Conservation (phyloP, 495 filamentous ascomycete genomes). For the Penicillium canariense region DNA sequence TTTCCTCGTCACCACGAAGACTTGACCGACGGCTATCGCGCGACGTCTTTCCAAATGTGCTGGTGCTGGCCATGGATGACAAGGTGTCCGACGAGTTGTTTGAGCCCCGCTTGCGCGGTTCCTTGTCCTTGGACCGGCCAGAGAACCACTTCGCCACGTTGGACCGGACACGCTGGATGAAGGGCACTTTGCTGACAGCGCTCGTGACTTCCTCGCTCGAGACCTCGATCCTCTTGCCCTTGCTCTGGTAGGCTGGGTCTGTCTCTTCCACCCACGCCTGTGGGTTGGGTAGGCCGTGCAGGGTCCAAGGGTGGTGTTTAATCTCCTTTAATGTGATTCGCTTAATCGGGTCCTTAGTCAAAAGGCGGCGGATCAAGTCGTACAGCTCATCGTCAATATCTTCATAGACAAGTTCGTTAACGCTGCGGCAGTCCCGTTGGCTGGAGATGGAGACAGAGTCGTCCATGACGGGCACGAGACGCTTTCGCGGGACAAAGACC, state of each 20-base stretch:
- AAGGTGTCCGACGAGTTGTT: constrained; percentile 38
- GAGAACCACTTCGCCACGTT: constrained; percentile 59
- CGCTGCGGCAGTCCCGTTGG: constrained; percentile 48
- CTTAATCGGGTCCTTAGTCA: constrained; percentile 84
- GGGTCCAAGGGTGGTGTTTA: constrained; percentile 94
- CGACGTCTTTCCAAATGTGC: constrained; percentile 33
- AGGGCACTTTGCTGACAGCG: constrained; percentile 84
- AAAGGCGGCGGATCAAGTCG: constrained; percentile 76
- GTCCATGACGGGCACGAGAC: constrained; percentile 71
- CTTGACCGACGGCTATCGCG: constrained; percentile 62
- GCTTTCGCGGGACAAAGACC: constrained; percentile 77
- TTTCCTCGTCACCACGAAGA: constrained; percentile 66
- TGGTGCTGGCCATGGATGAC: constrained; percentile 30
- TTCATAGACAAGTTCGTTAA: constrained; percentile 78
- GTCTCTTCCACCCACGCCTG: constrained; percentile 87
- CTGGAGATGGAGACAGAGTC: constrained; percentile 43
- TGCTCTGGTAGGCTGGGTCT: constrained; percentile 75
- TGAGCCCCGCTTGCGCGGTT: constrained; percentile 43
- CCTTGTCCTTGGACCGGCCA: constrained; percentile 57
- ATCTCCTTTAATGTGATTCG: constrained; percentile 89
- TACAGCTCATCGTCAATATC: constrained; percentile 77
- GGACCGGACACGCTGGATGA: constrained; percentile 67
- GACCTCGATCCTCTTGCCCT: constrained; percentile 89
- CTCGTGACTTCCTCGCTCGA: constrained; percentile 84
- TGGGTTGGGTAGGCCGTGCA: constrained; percentile 73